These are phyloP conservation scores for Macroventuria anomochaeta DNA, from an alignment of 2,329 filamentous ascomycete species.

Conservation along the genomic window DNA sequence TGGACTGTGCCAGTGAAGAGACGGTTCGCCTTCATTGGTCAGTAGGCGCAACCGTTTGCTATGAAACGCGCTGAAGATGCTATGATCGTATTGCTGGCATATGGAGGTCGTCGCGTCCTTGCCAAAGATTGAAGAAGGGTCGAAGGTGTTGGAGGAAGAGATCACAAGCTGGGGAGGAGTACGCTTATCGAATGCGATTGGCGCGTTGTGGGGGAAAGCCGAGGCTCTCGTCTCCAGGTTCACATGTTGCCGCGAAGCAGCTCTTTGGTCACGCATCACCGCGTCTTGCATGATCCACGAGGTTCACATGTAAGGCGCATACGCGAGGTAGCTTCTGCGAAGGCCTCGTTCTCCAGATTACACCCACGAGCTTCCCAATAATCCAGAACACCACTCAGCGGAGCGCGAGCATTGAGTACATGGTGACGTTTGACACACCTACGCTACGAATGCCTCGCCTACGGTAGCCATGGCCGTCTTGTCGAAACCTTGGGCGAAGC, in stretches of 20 bases:
- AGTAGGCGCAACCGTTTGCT: background rate
- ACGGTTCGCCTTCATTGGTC: too few species aligned
- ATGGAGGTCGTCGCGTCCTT: too few species aligned
- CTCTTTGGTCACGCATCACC: conserved; percentile 18
- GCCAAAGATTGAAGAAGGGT: too few species aligned
- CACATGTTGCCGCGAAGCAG: conserved; percentile 27
- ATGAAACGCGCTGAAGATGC: background rate
- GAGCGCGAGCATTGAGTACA: background rate
- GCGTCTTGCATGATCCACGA: conserved; percentile 9
- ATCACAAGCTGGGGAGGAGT: background rate
- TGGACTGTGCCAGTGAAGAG: too few species aligned
- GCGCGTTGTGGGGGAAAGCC: conserved; percentile 30
- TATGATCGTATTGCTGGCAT: too few species aligned
- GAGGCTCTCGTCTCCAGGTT: conserved; percentile 27
- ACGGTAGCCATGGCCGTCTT: conserved; percentile 50
- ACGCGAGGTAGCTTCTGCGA: background rate
- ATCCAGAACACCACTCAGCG: background rate
- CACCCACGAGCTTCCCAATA: background rate
- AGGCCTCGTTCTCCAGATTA: background rate
- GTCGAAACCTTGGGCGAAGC: conserved; percentile 47
- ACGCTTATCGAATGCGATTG: background rate
- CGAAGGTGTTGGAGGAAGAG: background rate
- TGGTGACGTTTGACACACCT: conserved; percentile 9
- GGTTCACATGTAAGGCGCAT: conserved; percentile 16
- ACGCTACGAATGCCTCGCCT: conserved; percentile 26